A percentile compares a stretch with the other conserved stretches of the same genome.
Evolutionary conservation across 768 basidiomycete genomes (phyloP).

Genomic region (Leccinellum luteum): DNA sequence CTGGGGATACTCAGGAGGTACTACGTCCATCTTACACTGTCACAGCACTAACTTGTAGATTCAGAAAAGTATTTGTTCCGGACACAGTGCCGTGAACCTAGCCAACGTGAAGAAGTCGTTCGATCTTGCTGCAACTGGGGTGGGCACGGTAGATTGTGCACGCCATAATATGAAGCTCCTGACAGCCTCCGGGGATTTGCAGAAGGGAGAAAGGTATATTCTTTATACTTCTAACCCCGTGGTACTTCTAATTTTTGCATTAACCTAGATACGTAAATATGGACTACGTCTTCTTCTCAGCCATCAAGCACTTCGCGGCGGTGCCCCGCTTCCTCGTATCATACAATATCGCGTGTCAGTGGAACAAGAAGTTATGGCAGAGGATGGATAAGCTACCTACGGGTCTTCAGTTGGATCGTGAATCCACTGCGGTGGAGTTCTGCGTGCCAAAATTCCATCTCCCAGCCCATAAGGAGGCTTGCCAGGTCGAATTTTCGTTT

Average conservation of each 20-base stretch:
- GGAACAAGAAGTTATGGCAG: too few relatives aligned
- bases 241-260: not conserved
- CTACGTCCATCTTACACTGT: not conserved
- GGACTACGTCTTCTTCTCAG: not conserved
- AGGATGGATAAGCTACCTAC: too few relatives aligned
- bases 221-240: not conserved
- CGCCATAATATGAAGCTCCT: slow-evolving; percentile 18
- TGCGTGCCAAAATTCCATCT: too few relatives aligned
- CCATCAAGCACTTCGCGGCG: not conserved
- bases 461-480: too few relatives aligned
- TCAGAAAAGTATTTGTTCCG: slow-evolving; percentile 5
- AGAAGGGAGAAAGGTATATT: slow-evolving; percentile 19
- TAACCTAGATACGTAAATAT: not conserved
- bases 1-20: too few relatives aligned
- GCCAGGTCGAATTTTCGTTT: too few relatives aligned
- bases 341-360: too few relatives aligned
- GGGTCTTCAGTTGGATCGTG: too few relatives aligned
- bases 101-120: not conserved
- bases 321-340: too few relatives aligned
- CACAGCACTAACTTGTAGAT: too few relatives aligned
- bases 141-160: slow-evolving; percentile 29
- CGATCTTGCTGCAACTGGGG: slow-evolving; percentile 25
- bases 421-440: too few relatives aligned
- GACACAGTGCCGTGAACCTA: slow-evolving; percentile 7
- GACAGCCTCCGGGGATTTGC: slow-evolving; percentile 11